Evolutionary conservation across 306 rosid genomes (phyloP).

Genomic region (Cajanus cajan): DNA sequence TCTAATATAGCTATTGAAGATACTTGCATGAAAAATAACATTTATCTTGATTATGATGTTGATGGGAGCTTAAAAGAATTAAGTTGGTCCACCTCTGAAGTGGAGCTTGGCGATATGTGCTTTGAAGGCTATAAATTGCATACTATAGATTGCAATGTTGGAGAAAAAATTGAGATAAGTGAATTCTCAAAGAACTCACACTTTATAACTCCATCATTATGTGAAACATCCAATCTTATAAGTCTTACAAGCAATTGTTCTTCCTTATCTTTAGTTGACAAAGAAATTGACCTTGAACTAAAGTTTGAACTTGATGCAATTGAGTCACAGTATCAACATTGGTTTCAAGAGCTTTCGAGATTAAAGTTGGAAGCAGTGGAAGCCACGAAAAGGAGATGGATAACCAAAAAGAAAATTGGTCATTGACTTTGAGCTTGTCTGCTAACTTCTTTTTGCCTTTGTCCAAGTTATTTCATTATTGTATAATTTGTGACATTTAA

Average conservation of each 20-base stretch:
- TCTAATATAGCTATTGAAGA: slow-evolving; percentile 37
- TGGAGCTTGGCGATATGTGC: slow-evolving; percentile 34
- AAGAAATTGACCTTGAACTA: slow-evolving; percentile 50
- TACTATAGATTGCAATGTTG: slow-evolving; percentile 15
- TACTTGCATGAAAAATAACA: slow-evolving; percentile 31
- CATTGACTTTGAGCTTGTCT: slow-evolving; percentile 33
- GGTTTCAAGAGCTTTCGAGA: slow-evolving; percentile 61
- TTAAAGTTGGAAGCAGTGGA: slow-evolving; percentile 62
- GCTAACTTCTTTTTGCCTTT: slow-evolving; percentile 1
- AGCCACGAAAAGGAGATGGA: slow-evolving; percentile 53
- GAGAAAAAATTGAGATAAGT: slow-evolving; percentile 16
- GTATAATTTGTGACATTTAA: slow-evolving; percentile 17
- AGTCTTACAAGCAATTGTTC: slow-evolving; percentile 46
- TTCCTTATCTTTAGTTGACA: slow-evolving; percentile 38
- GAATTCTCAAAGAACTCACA: slow-evolving; percentile 31
- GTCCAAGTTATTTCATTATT: slow-evolving; percentile 12
- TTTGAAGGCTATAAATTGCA: slow-evolving; percentile 38
- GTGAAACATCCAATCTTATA: slow-evolving; percentile 25
- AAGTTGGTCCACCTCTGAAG: slow-evolving; percentile 37
- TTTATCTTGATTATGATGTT: slow-evolving; percentile 28
- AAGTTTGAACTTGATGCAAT: slow-evolving; percentile 53
- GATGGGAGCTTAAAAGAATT: slow-evolving; percentile 38
- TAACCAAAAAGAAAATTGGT: slow-evolving; percentile 48
- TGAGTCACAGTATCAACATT: slow-evolving; percentile 49
- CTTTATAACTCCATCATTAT: slow-evolving; percentile 1